Evolutionary conservation across 1,284 basidiomycete genomes (phyloP), one percentile per base, ranked within the genome.

Genomic region (Somion occarium): DNA sequence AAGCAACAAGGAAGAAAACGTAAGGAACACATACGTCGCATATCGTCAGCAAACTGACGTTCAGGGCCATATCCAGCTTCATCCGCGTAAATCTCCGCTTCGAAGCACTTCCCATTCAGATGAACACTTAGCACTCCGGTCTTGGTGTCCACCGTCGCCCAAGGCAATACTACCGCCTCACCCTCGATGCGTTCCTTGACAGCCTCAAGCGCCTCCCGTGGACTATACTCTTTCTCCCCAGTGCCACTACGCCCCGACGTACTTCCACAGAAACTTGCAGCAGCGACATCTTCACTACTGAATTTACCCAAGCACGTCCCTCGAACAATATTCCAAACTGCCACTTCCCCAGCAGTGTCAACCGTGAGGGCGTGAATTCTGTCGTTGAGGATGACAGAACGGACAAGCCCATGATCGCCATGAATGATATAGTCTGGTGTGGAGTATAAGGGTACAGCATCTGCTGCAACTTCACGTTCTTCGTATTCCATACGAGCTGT

Each of bases 1-100:
- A 15, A 9, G 26, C 18, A 25, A n/a, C 26, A 13, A 18, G 7
- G 39, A 45, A 37, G 58, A 43, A 38, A 54, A n/a, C n/a, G n/a
- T n/a, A n/a, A n/a, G n/a, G 42, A 30, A 51, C 2, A 82, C 88
- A 64, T 58, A 94, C 92, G 64, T 67, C 91, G 80, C 12, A 84
- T 76, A 62, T 98, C 95, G 45, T 94, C 91, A 44, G 75, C 80
- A 56, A 83, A 79, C 46, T 74, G 70, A 22, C 74, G 73, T 50
- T 84, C 79, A 25, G 72, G 69, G 5, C 66, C 72, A 66, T 82
- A 83, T 22, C 83, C 90, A 49, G 84, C 83, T 68, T 99, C 96
- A 65, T 98, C 95, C 2, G 89, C 84, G 64, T 97, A 98, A 2
- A 96, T 84, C 70, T 99, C 97, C 9, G 92, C 91, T 54, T 98